Evolutionary conservation across 116 monocot genomes (phyloP).

Genomic region (Thalassia testudinum): DNA sequence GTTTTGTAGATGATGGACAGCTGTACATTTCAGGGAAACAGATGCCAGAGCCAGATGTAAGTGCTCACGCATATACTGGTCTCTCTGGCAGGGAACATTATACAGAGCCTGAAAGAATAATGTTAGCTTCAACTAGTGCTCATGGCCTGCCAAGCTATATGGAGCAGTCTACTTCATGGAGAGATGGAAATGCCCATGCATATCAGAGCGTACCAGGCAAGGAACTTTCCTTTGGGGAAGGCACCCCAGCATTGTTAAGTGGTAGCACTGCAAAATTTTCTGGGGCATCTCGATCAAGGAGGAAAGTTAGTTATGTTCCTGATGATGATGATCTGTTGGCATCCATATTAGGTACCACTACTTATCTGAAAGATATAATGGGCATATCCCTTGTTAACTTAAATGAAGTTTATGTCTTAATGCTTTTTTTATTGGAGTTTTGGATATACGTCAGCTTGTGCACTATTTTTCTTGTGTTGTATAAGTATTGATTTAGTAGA

Average conservation of each 20-base stretch:
- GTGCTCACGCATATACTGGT: no score
- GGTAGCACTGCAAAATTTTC: conserved; percentile 32
- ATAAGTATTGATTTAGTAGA: background rate
- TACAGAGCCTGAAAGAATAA: conserved; percentile 80
- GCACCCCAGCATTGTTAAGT: conserved; percentile 24
- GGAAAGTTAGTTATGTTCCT: conserved; percentile 29
- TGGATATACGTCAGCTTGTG: no score
- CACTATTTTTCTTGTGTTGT: background rate
- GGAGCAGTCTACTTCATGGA: conserved; percentile 43
- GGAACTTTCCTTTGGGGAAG: conserved; percentile 42
- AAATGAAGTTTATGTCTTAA: background rate
- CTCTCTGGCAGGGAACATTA: background rate
- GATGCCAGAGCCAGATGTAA: no score
- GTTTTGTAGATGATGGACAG: no score
- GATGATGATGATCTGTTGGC: conserved; percentile 87
- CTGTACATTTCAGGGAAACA: no score
- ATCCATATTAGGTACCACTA: conserved; percentile 75
- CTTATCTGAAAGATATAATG: background rate
- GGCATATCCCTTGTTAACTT: background rate
- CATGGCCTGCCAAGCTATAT: conserved; percentile 27
- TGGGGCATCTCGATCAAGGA: conserved; percentile 33
- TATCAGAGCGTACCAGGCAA: conserved; percentile 31
- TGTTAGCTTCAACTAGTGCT: conserved; percentile 28
- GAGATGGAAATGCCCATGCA: conserved; percentile 60
- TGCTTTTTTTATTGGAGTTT: background rate